Conservation (phyloP, 108 stramenopile genomes). For the Chaetoceros muelleri region DNA sequence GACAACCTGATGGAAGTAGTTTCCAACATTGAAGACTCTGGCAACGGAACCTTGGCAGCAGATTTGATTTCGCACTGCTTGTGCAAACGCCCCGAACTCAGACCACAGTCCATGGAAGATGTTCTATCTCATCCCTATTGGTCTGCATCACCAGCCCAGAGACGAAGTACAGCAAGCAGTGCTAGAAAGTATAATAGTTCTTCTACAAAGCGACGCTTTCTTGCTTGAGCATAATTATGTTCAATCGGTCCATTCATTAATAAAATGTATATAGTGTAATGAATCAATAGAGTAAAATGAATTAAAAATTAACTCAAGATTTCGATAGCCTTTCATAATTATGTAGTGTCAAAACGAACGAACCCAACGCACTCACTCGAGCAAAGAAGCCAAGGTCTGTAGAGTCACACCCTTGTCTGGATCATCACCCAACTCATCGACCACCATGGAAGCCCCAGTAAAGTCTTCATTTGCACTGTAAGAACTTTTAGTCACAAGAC, state of each 20-base stretch:
- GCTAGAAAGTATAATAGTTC: too few species aligned
- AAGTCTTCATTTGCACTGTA: slow-evolving; percentile 88
- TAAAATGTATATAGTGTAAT: too few species aligned
- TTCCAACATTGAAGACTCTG: slow-evolving; percentile 22
- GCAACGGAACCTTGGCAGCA: slow-evolving; percentile 37
- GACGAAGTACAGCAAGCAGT: too few species aligned
- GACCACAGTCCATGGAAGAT: slow-evolving; percentile 29
- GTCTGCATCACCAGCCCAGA: slow-evolving; percentile 5
- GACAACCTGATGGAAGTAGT: slow-evolving; percentile 22
- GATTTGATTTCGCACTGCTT: slow-evolving; percentile 52
- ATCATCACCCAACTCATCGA: slow-evolving; percentile 74
- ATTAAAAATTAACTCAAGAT: too few species aligned
- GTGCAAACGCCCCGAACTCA: slow-evolving; percentile 16
- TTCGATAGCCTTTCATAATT: too few species aligned
- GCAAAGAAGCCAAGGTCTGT: slow-evolving; percentile 39
- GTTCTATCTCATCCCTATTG: slow-evolving; percentile 40
- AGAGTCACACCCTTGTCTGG: slow-evolving; percentile 42
- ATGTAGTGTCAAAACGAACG: too few species aligned
- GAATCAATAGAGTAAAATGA: too few species aligned
- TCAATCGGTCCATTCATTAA: too few species aligned
- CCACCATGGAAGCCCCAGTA: slow-evolving; percentile 68
- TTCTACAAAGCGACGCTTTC: too few species aligned
- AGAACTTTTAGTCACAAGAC: slow-evolving; percentile 76
- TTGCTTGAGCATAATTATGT: too few species aligned
- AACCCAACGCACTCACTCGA: slow-evolving; percentile 6